Evolutionary conservation across 2,329 filamentous ascomycete genomes (phyloP), one percentile per base, ranked within the genome.

Genomic region (Elsinoe arachidis): DNA sequence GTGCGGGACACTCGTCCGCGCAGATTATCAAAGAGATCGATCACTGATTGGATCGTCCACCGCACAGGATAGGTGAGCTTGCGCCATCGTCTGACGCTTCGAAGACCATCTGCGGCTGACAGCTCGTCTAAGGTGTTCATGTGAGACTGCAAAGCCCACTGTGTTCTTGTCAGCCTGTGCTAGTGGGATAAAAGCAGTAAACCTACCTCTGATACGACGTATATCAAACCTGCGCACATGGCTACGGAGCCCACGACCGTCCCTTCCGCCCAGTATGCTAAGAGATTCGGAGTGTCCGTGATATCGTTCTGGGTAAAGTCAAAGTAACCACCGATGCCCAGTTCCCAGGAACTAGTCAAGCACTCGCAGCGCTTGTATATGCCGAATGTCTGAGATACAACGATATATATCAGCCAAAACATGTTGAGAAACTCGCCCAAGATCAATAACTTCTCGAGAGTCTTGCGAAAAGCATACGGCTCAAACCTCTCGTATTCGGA

Each of bases 341-440:
- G 59, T 0, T 62, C 69, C 70, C 73, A 74, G 3, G 58, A 65
- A 15, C 69, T 71, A 1, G 71, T 68, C 44, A 72, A 67, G 61
- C 75, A 77, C 14, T 67, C 58, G 63, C 74, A 77, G 2, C 67
- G 75, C 56, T 72, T 70, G 60, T 73, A 73, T 19, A 63, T 63
- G 11, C 74, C 74, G n/a, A 72, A 69, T 0, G 73, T 74, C 56
- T 76, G 73, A 2, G 72, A 70, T 17, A 71, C 58, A 14, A 71
- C 62, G 26, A 71, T 68, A 47, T 70, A 72, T 41, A 64, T 61
- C 2, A 76, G 63, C 69, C 72, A 74, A 6, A 62, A 58, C 1
- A 69, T 65, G 37, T 75, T 76, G 56, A 68, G 55, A 0, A 64
- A 46, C 55, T 76, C 73, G 0, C 70, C 14, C 57, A 62, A 64